phyloP scores from a whole-genome alignment of 768 basidiomycete genomes.

The Pleurotus platypus region DNA sequence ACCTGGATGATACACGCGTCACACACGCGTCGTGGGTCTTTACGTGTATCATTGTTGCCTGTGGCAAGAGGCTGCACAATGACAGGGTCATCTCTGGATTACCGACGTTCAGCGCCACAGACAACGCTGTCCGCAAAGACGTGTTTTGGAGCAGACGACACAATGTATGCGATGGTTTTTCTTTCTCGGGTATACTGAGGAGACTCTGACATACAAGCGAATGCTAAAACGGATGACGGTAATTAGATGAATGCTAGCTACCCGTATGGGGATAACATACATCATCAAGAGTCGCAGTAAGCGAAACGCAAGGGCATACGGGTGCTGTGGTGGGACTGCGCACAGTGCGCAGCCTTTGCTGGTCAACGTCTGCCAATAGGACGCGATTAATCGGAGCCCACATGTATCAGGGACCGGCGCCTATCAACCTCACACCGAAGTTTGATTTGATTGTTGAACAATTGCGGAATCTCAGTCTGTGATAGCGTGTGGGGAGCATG shows the following conservation, averaged over 20 bases:
- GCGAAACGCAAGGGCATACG: conserved; percentile 35
- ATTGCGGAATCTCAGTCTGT: no score
- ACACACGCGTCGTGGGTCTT: no score
- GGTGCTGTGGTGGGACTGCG: no score
- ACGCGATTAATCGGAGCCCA: no score
- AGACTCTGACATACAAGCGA: conserved; percentile 60
- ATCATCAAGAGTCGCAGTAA: conserved; percentile 76
- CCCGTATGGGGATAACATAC: conserved; percentile 28
- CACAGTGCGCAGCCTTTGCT: no score
- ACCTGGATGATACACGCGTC: no score
- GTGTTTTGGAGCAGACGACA: conserved; percentile 71
- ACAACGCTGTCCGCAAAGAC: conserved; percentile 65
- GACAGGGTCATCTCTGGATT: conserved; percentile 73
- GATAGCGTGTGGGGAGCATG: no score
- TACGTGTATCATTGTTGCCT: no score
- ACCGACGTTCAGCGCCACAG: conserved; percentile 62
- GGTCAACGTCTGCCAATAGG: no score
- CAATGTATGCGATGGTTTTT: conserved; percentile 52
- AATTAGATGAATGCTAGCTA: conserved; percentile 17
- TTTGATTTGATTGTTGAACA: no score
- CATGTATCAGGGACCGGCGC: no score
- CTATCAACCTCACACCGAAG: no score
- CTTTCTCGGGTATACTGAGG: conserved; percentile 33
- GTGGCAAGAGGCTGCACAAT: conserved; percentile 60
- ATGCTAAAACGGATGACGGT: conserved; percentile 72